Percentiles rank a stretch among this genome's conserved stretches.
phyloP scores from a whole-genome alignment of 2,329 filamentous ascomycete genomes.

The Colletotrichum tanaceti region DNA sequence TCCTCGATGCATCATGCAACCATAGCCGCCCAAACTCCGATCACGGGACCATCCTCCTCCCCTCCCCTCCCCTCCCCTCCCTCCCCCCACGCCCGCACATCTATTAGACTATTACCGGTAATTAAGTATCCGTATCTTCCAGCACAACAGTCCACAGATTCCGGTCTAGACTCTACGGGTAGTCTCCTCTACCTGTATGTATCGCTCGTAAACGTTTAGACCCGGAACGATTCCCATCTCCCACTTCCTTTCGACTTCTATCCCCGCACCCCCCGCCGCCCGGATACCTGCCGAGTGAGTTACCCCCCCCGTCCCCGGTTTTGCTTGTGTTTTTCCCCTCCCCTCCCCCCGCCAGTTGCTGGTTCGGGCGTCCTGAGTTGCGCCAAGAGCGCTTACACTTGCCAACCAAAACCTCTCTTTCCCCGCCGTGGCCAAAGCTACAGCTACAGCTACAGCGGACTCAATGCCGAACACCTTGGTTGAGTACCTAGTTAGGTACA shows the following conservation, averaged over 20 bases:
- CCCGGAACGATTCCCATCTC: not conserved
- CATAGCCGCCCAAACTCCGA: slow-evolving; percentile 7
- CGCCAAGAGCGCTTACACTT: slow-evolving; percentile 37
- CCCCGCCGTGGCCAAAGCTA: not conserved
- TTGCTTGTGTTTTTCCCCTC: not conserved
- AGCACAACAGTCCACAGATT: not conserved
- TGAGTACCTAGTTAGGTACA: too few relatives aligned
- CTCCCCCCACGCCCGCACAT: too few relatives aligned
- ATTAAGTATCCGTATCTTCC: too few relatives aligned
- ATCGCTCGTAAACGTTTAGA: too few relatives aligned
- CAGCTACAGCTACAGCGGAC: too few relatives aligned
- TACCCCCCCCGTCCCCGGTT: not conserved
- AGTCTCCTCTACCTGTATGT: too few relatives aligned
- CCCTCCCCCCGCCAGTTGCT: slow-evolving; percentile 15
- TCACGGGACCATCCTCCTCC: not conserved
- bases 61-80: not conserved
- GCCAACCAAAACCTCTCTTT: slow-evolving; percentile 1
- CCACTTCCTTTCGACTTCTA: slow-evolving; percentile 1
- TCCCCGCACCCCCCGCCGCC: not conserved
- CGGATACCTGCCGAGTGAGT: not conserved
- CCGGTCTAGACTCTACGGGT: slow-evolving; percentile 8
- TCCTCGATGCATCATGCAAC: not conserved
- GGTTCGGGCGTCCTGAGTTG: not conserved
- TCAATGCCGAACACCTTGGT: slow-evolving; percentile 33
- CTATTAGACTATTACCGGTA: too few relatives aligned